phyloP scores from a whole-genome alignment of 2,329 filamentous ascomycete genomes.

The Colletotrichum lindemuthianum region DNA sequence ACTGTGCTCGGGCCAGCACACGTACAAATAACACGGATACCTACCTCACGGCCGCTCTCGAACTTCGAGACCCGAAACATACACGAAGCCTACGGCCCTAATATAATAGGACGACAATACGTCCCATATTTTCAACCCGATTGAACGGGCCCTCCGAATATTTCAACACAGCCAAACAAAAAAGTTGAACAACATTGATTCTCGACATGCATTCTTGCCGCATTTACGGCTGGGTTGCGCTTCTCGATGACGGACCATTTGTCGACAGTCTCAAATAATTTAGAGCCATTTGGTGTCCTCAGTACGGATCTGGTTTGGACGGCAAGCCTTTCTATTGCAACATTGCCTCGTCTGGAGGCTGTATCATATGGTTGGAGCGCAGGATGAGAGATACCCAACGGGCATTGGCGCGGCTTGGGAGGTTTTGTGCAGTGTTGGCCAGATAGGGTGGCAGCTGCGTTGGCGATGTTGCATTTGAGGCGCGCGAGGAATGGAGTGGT shows the following conservation, averaged over 20 bases:
- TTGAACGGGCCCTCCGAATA: slow-evolving; percentile 8
- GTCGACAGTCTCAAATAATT: slow-evolving; percentile 14
- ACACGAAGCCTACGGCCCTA: slow-evolving; percentile 31
- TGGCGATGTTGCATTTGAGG: slow-evolving; percentile 21
- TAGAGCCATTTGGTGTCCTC: slow-evolving; percentile 3
- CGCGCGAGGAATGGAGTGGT: slow-evolving; percentile 24
- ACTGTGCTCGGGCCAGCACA: background rate
- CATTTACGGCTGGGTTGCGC: slow-evolving; percentile 27
- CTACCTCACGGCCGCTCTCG: slow-evolving; percentile 6
- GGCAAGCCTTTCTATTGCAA: slow-evolving; percentile 12
- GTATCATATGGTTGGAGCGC: slow-evolving; percentile 26
- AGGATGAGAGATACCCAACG: slow-evolving; percentile 33
- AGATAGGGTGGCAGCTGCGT: slow-evolving; percentile 22
- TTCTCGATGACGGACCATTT: background rate
- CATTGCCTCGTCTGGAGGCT: slow-evolving; percentile 19
- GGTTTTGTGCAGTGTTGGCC: slow-evolving; percentile 18
- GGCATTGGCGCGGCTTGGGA: slow-evolving; percentile 26
- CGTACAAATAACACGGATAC: slow-evolving; percentile 20
- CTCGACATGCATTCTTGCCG: slow-evolving; percentile 7
- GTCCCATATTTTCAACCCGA: background rate
- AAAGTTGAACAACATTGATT: slow-evolving; percentile 13
- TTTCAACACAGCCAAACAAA: slow-evolving; percentile 7
- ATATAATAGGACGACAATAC: slow-evolving; percentile 14
- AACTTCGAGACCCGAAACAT: slow-evolving; percentile 26
- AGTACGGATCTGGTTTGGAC: background rate